phyloP scores from a whole-genome alignment of 2,329 filamentous ascomycete species.

The Dothideomycetes sp. region DNA sequence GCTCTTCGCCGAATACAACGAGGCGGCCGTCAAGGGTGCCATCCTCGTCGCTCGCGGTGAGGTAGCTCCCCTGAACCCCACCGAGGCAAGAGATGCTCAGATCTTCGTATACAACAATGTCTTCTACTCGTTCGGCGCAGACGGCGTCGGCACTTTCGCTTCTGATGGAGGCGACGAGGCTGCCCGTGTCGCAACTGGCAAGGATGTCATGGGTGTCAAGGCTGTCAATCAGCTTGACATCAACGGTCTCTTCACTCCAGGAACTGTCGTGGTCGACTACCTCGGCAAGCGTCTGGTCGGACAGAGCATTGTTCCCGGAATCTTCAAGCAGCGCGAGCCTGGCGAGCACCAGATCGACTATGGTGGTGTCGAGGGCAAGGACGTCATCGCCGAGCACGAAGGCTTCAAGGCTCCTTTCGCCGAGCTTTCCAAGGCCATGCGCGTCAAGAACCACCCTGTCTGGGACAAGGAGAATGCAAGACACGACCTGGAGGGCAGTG shows the following conservation, averaged over 20 bases:
- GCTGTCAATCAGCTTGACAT: slow-evolving; percentile 97
- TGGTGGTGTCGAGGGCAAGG: slow-evolving; percentile 93
- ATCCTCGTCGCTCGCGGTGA: slow-evolving; percentile 88
- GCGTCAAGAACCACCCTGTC: slow-evolving; percentile 87
- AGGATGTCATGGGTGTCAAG: slow-evolving; percentile 89
- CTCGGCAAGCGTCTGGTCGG: slow-evolving; percentile 94
- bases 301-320: slow-evolving; percentile 95
- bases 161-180: slow-evolving; percentile 95
- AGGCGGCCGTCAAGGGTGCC: slow-evolving; percentile 84
- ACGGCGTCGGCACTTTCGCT: slow-evolving; percentile 94
- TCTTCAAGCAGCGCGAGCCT: slow-evolving; percentile 96
- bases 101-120: slow-evolving; percentile 99
- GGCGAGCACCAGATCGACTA: slow-evolving; percentile 99
- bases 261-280: slow-evolving; percentile 93
- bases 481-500: slow-evolving; percentile 86
- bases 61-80: slow-evolving; percentile 87
- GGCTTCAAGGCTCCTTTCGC: slow-evolving; percentile 75
- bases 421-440: slow-evolving; percentile 80
- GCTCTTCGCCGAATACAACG: slow-evolving; percentile 94
- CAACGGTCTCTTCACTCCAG: slow-evolving; percentile 84
- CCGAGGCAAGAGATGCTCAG: slow-evolving; percentile 82
- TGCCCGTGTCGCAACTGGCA: slow-evolving; percentile 87
- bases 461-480: slow-evolving; percentile 94
- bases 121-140: slow-evolving; percentile 96
- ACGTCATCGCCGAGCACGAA: slow-evolving; percentile 83